Evolutionary conservation across 176 grass and related monocot genomes (phyloP).

Genomic region (Leersia perrieri): DNA sequence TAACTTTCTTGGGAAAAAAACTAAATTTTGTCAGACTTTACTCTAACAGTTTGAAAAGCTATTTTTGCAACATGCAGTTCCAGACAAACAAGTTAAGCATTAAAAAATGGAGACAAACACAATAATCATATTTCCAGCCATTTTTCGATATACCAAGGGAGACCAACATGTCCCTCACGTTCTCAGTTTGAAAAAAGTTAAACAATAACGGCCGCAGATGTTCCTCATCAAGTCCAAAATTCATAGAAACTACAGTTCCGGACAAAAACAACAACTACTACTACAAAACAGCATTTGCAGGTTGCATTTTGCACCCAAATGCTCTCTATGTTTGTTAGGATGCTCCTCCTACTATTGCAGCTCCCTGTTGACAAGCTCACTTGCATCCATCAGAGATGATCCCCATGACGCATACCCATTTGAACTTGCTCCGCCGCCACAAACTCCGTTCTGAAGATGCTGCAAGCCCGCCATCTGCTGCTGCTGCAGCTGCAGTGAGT

Average conservation of each 20-base stretch:
- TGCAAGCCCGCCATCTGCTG: slow-evolving; percentile 33
- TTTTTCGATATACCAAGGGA: background rate
- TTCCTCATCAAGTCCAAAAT: background rate
- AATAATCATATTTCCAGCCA: background rate
- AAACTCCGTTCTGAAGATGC: slow-evolving; percentile 34
- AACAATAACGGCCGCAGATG: background rate
- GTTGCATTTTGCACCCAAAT: background rate
- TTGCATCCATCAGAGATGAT: background rate
- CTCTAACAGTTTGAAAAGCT: too few species aligned
- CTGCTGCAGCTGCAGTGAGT: slow-evolving; percentile 19
- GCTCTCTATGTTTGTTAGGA: background rate
- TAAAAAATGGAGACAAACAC: background rate
- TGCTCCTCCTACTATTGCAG: slow-evolving; percentile 15
- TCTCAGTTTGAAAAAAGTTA: background rate
- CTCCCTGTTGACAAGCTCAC: background rate
- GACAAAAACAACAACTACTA: background rate
- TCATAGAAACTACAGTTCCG: background rate
- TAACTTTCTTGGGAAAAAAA: too few species aligned
- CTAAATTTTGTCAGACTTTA: too few species aligned
- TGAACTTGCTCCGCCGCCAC: background rate
- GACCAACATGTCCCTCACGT: background rate
- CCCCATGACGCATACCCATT: background rate
- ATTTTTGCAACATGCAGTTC: too few species aligned
- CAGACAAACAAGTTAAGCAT: background rate
- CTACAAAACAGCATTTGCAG: background rate